Base-by-base conservation (phyloP, 495 filamentous ascomycete genomes). In the Talaromyces nanjingensis region DNA sequence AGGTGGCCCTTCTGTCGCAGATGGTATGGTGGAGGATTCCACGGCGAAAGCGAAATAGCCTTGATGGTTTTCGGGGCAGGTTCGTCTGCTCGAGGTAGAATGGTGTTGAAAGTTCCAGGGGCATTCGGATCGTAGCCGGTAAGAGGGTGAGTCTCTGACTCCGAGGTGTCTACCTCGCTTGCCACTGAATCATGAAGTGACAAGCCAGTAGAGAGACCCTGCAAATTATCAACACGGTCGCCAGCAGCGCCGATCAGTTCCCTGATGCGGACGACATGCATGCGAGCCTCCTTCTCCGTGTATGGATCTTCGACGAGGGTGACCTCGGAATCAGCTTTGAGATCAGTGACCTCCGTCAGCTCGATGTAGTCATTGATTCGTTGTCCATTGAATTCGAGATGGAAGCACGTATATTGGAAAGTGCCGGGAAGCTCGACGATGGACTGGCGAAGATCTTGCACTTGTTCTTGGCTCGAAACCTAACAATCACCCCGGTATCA, bases 361-460 rank as follows among this genome's bases (percentile, higher is more conserved):
- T 96, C 91, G 63, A 93, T 79, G 67, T 93, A 98, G 77, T 99
- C 96, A 73, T 97, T 97, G 80, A 98, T 88, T 52, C 89, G 87
- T 69, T 87, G 77, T 61, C 89, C 89, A 22, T 91, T 85, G 77
- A 90, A 86, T 72, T 98, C 92, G 49, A 99, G 86, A 76, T 98
- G 96, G 82, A 99, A 99, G 80, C 96, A 99, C 47, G 96, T 93
- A 79, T 98, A 97, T 76, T 96, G 92, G 76, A 96, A 89, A 60
- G 92, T 93, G 60, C 87, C 83, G n/a, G 96, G 96, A 56, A 89
- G 81, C 74, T 99, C 96, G 74, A 97, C 89, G 71, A 99, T 89
- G 31, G 94, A 94, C 77, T 97, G 93, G 64, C 96, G 90, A 67
- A 99, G 86, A 80, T 99, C 96, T 76, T 99, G 96, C 55, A 98